Evolutionary conservation across 768 basidiomycete species (phyloP), one percentile per base, ranked within the genome.

Genomic region (Chalciporus chontae): DNA sequence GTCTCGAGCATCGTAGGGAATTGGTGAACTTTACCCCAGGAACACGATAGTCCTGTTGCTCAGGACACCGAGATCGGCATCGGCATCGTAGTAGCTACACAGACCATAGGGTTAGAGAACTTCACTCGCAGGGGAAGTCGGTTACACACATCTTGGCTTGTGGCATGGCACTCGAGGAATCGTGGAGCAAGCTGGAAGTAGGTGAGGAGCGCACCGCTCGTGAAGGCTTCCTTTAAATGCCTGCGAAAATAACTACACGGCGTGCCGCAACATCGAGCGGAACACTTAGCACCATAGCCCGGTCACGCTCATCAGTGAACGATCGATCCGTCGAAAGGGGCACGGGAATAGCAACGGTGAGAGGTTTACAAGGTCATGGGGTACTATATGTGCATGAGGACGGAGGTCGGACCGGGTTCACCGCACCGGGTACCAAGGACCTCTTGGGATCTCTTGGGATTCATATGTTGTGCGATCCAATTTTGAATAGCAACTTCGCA

Each of bases 11-110:
- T 17, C 24, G 23, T 23, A 32, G 19, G 26, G 39, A 34, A 19
- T 5, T 29, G 14, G 15, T 21, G 36, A 11, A 9, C 51, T 71
- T 27, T 60, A 80, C 81, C 82, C 81, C 17, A 84, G 64, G 68
- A 83, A 83, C 10, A 83, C 79, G 45, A 83, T 78, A 13, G 69
- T 75, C 67, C 77, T 83, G 53, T 65, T 69, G 24, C 70, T 66
- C 41, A 83, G 64, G 17, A 76, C 26, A 24, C 59, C 65, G 6
- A 80, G 65, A 60, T 83, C 74, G n/a, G 82, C 80, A 56, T 84
- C 81, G 15, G 75, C 62, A 60, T 84, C 82, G 63, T 84, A 79
- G 60, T 83, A 83, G 40, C 59, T 61, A 34, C 39, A 36, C n/a
- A 36, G 13, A 40, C 38, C 23, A 15, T 27, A 42, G 31, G 29